These are phyloP conservation scores for Hypsizygus marmoreus DNA, from an alignment of 768 basidiomycete genomes.

Conservation along the genomic window DNA sequence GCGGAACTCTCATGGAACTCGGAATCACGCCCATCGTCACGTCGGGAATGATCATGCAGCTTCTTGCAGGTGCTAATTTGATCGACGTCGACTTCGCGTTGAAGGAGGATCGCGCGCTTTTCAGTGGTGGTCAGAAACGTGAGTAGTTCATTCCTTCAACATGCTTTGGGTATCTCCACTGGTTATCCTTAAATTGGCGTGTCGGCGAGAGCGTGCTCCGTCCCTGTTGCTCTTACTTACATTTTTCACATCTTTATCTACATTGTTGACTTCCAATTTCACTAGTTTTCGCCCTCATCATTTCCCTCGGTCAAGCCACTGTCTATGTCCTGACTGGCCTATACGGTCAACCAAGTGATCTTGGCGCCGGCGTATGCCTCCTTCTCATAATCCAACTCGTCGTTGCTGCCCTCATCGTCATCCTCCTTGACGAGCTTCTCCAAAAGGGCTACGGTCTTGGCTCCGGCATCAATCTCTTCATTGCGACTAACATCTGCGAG, in stretches of 20 bases:
- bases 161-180: not conserved
- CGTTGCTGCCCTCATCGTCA: constrained; percentile 92
- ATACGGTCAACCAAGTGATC: constrained; percentile 89
- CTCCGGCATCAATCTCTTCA: constrained; percentile 97
- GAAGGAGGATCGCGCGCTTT: constrained; percentile 96
- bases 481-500: constrained; percentile 99
- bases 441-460: constrained; percentile 99
- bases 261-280: not conserved
- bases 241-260: constrained; percentile 1
- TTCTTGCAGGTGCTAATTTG: constrained; percentile 94
- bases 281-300: constrained; percentile 94
- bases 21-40: constrained; percentile 98
- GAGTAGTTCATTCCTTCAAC: constrained; percentile 35
- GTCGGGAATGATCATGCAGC: constrained; percentile 99
- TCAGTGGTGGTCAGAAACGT: constrained; percentile 97
- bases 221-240: not conserved
- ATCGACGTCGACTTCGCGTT: constrained; percentile 97
- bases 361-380: constrained; percentile 96
- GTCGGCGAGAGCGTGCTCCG: too few species aligned
- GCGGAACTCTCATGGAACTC: constrained; percentile 99
- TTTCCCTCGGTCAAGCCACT: constrained; percentile 93
- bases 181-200: too few species aligned
- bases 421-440: constrained; percentile 97
- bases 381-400: constrained; percentile 96
- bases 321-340: constrained; percentile 97